Base-by-base conservation (phyloP, 805 yeast species). In the Saturnispora sekii region DNA sequence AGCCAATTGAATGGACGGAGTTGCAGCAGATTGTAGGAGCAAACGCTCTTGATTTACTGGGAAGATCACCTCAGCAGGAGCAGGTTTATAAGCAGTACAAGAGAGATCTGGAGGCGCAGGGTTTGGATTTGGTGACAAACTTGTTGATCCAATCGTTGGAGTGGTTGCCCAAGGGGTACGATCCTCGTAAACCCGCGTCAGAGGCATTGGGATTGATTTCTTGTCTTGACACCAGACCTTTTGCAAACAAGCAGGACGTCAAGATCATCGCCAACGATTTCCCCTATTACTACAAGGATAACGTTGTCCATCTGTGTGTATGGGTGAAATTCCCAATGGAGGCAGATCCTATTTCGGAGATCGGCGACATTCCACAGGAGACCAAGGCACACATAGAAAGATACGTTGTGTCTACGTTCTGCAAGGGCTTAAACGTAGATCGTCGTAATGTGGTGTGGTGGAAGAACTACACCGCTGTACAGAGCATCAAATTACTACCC, bases 391-490 rank as follows among this genome's bases (percentile, higher is more conserved):
- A 62, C 2, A 74, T 80, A 9, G 71, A 73, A 40, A 51, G 48
- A 17, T 73, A 73, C 45, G 63, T 83, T 10, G 56, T 65, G 3
- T 59, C 62, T 41, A 78, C 81, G 4, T 73, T 82, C 46, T 62
- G 69, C n/a, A 59, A 67, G 28, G 62, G 64, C 30, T 61, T 76
- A 34, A 72, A 69, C 9, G 56, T 67, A 12, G 54, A 61, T 7
- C 54, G 65, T 26, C 64, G 68, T 4, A 62, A 73, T 34, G 53
- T 73, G 37, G 57, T 68, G 2, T 83, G 90, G 90, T 84, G 83
- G 60, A 71, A 82, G 51, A 84, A 84, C 57, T 82, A 84, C 76
- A 73, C 80, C 7, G 68, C 72, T 6, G 59, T 84, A 35, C 93
- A 84, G 57, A 80, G 87, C 57, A 80, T 84, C 5, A 71, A 67